Percentiles rank a stretch among this genome's conserved stretches.
Conservation (phyloP, 805 yeast genomes). For the Starmerella cellae region DNA sequence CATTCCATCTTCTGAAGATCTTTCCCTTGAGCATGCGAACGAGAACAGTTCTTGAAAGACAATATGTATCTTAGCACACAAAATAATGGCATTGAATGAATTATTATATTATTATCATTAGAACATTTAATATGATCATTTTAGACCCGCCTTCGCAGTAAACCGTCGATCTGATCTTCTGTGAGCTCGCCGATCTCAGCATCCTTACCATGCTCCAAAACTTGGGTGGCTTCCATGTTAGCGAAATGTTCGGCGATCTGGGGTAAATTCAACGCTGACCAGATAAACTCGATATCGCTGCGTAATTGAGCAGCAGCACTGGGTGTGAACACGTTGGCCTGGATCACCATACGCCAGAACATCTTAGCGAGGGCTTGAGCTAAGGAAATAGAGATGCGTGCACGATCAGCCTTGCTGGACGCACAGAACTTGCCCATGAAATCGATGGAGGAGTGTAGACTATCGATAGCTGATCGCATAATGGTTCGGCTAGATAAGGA, state of each 20-base stretch:
- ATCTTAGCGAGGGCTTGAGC: slow-evolving; percentile 27
- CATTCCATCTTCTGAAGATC: slow-evolving; percentile 9
- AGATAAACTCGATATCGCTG: slow-evolving; percentile 27
- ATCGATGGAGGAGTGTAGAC: slow-evolving; percentile 13
- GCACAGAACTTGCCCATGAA: slow-evolving; percentile 24
- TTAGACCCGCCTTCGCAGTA: background rate
- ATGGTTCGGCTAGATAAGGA: slow-evolving; percentile 1
- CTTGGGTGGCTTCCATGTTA: slow-evolving; percentile 5
- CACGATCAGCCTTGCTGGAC: slow-evolving; percentile 25
- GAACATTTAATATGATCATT: no score
- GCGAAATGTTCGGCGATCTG: background rate
- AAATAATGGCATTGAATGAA: no score
- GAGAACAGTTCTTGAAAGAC: no score
- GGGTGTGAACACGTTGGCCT: slow-evolving; percentile 29
- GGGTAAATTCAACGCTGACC: slow-evolving; percentile 17
- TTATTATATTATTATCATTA: no score
- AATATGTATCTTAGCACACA: no score
- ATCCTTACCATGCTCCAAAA: slow-evolving; percentile 1
- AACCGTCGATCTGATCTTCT: slow-evolving; percentile 4
- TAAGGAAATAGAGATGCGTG: slow-evolving; percentile 22
- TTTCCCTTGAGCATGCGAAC: no score
- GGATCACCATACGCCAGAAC: slow-evolving; percentile 30
- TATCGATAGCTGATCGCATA: slow-evolving; percentile 6
- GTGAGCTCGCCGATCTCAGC: background rate
- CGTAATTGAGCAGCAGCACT: slow-evolving; percentile 29